Base-by-base conservation (phyloP, 768 basidiomycete species). In the Mycena belliarum region DNA sequence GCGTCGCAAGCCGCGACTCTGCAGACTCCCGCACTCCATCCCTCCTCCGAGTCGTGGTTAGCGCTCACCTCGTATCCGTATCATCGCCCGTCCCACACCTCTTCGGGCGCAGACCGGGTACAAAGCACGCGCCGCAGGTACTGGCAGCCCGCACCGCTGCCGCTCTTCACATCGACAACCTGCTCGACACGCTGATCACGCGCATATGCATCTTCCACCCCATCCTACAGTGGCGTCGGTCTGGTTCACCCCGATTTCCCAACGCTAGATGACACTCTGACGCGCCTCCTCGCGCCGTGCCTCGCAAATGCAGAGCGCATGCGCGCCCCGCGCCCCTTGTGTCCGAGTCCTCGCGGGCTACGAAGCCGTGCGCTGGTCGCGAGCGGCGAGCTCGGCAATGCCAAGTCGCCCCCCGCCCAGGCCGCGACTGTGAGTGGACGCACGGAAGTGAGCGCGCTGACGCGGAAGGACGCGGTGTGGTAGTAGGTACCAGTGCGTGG, bases 401-500 rank as follows among this genome's bases (percentile, higher is more conserved):
- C n/a, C n/a, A n/a, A n/a, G n/a, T n/a, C n/a, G n/a, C n/a, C n/a
- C n/a, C n/a, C n/a, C n/a, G n/a, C n/a, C n/a, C 52, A 40, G 60
- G 49, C 29, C 37, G 15, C 41, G 32, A 29, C 42, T 47, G 45
- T 35, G 47, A 33, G 16, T 48, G 57, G 52, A 57, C 55, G 51
- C 28, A 56, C 55, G 48, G 32, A 47, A 57, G 68, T 79, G 55
- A 67, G 64, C 59, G 71, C 68, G 41, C 73, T 83, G 28, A 78
- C 75, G 21, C 71, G 69, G 42, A 82, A 82, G 59, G 83, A 84
- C 59, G 61, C 79, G 24, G 46, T 79, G 12, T 84, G 82, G 82
- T 84, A 81, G 68, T 69, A 83, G 82, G 82, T 84, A 81, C 68
- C 69, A 83, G 28, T 83, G 81, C 64, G 72, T 71, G 37, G 59